Evolutionary conservation across 2,329 filamentous ascomycete species (phyloP), one percentile per base, ranked within the genome.

Genomic region (Erysiphe pisi): DNA sequence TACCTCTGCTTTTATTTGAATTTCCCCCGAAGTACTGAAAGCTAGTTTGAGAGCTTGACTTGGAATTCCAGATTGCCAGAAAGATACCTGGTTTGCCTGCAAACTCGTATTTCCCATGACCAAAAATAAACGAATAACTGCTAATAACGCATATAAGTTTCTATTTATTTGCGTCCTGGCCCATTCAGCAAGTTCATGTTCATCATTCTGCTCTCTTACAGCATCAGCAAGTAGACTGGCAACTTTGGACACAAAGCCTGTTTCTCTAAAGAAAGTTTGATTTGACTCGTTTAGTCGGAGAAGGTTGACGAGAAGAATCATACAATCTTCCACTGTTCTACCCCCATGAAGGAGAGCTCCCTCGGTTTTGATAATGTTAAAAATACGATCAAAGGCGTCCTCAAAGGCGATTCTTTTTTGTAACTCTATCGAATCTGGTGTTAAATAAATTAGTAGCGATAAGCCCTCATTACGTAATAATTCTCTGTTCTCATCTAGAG

Each of bases 321-420:
- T 85, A 80, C 94, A 97, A 83, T 99, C 95, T 83, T 98, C 94
- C 3, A 97, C 92, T 18, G 92, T 88, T 78, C 94, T 91, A 63
- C 92, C 93, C 22, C 95, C 95, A 80, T 96, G 90, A 6, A 86
- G 87, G 68, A 99, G 84, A 1, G 90, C 91, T 0, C 95, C 95
- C 80, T 99, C 95, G 0, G 86, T 85, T 79, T 90, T 87, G 76
- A 99, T 92, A 76, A 98, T 90, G 68, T 86, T 86, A 82, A 98
- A 97, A 40, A 96, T 85, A 65, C 91, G 89, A 78, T 95, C 93
- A 80, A 97, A 98, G 0, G 94, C 93, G 85, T 93, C 94, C 81
- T 97, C 93, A 80, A 97, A 98, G 0, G 93, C 95, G 36, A 98
- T 94, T 1, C 98, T 87, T 83, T 98, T 98, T 82, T 98, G 94